Conservation (phyloP, 306 rosid species). For the Quercus robur region DNA sequence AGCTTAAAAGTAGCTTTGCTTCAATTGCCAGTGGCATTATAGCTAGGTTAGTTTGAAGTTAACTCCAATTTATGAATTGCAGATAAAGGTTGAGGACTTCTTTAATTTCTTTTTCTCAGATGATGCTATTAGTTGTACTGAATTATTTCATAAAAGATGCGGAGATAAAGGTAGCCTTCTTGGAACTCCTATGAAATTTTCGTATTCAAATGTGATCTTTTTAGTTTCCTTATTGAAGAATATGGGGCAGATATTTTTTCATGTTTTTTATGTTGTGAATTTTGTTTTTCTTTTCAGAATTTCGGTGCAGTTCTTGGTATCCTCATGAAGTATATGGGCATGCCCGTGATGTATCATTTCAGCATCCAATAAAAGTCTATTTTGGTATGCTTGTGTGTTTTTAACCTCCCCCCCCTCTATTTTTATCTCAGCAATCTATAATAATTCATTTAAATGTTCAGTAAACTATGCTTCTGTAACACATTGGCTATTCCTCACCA, state of each 20-base stretch:
- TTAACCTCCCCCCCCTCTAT: not conserved
- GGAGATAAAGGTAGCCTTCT: slow-evolving; percentile 83
- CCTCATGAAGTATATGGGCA: slow-evolving; percentile 68
- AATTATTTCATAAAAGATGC: slow-evolving; percentile 65
- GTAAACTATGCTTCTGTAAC: not conserved
- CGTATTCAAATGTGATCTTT: slow-evolving; percentile 13
- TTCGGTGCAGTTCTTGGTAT: slow-evolving; percentile 63
- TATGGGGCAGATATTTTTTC: slow-evolving; percentile 1
- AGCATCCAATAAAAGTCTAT: slow-evolving; percentile 91
- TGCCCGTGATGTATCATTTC: slow-evolving; percentile 80
- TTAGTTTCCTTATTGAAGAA: slow-evolving; percentile 8
- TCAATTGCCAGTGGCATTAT: slow-evolving; percentile 4
- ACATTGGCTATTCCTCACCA: not conserved
- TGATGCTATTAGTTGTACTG: slow-evolving; percentile 49
- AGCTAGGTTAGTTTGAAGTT: slow-evolving; percentile 11
- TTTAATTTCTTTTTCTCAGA: slow-evolving; percentile 76
- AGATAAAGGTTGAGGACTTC: slow-evolving; percentile 86
- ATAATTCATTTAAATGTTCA: slow-evolving; percentile 9
- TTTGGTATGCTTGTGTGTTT: slow-evolving; percentile 57
- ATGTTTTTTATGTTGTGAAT: slow-evolving; percentile 1
- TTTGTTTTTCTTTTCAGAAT: slow-evolving; percentile 48
- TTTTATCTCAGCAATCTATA: slow-evolving; percentile 13
- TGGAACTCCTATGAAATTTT: slow-evolving; percentile 7
- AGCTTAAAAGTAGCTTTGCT: not conserved
- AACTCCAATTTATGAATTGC: slow-evolving; percentile 41